These are phyloP conservation scores for Globisporangium yorkense DNA, from an alignment of 352 stramenopile species.

Conservation along the genomic window DNA sequence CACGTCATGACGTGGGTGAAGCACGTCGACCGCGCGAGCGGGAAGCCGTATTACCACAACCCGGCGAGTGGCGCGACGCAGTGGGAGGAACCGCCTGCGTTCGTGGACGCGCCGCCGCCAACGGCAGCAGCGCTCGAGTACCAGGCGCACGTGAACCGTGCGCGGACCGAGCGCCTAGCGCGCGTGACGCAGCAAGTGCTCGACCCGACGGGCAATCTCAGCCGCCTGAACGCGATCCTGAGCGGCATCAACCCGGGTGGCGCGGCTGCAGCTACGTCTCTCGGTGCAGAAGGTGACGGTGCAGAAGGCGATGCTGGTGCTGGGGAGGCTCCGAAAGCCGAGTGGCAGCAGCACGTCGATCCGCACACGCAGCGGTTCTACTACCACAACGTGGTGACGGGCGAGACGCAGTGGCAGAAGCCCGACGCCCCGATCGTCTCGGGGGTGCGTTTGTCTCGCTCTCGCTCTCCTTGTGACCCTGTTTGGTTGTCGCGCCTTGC, in stretches of 20 bases:
- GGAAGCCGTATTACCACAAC: constrained; percentile 77
- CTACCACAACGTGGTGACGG: constrained; percentile 78
- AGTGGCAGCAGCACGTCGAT: constrained; percentile 87
- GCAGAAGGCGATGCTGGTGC: not conserved
- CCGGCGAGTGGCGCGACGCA: constrained; percentile 52
- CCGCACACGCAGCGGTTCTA: constrained; percentile 75
- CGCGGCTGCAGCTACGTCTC: constrained; percentile 1
- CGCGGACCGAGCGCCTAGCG: constrained; percentile 40
- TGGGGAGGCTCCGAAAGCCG: constrained; percentile 18
- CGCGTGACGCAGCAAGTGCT: constrained; percentile 58
- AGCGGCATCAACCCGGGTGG: constrained; percentile 38
- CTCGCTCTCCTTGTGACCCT: not conserved
- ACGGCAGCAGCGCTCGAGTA: constrained; percentile 38
- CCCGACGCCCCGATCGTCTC: constrained; percentile 63
- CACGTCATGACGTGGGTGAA: constrained; percentile 46
- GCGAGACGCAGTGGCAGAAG: constrained; percentile 74
- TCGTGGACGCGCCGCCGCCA: constrained; percentile 24
- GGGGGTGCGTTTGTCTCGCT: constrained; percentile 35
- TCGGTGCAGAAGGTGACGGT: constrained; percentile 1
- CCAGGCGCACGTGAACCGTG: constrained; percentile 54
- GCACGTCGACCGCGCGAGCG: constrained; percentile 55
- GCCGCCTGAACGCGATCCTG: constrained; percentile 67
- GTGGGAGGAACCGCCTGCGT: constrained; percentile 59
- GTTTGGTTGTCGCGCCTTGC: not conserved
- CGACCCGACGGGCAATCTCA: constrained; percentile 63